Conservation (phyloP, 768 basidiomycete species). For the Termitomyces sp. region DNA sequence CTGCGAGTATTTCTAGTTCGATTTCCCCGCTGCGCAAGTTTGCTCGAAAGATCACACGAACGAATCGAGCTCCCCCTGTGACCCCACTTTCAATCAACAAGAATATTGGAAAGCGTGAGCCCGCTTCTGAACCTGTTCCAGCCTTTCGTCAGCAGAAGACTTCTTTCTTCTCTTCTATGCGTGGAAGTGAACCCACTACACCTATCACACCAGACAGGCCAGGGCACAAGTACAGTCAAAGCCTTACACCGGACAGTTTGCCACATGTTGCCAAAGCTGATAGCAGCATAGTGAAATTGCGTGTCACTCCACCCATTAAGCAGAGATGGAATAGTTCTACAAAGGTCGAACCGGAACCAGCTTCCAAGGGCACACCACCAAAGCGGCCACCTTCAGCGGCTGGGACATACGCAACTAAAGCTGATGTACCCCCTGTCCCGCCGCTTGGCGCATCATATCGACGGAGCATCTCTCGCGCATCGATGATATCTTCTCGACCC, state of each 20-base stretch:
- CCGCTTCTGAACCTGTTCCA: slow-evolving; percentile 51
- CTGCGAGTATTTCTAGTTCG: slow-evolving; percentile 59
- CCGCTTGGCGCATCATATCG: slow-evolving; percentile 43
- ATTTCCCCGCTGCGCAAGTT: slow-evolving; percentile 80
- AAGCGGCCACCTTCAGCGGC: slow-evolving; percentile 45
- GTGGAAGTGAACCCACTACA: slow-evolving; percentile 34
- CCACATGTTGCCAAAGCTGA: slow-evolving; percentile 38
- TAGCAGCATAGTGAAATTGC: slow-evolving; percentile 35
- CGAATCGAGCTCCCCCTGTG: slow-evolving; percentile 28
- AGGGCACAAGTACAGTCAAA: slow-evolving; percentile 64
- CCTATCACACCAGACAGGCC: slow-evolving; percentile 53
- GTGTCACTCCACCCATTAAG: slow-evolving; percentile 22
- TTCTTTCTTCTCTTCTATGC: slow-evolving; percentile 52
- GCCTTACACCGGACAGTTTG: slow-evolving; percentile 66
- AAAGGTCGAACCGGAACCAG: slow-evolving; percentile 52
- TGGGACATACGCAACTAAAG: slow-evolving; percentile 28
- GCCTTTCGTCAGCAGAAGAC: slow-evolving; percentile 50
- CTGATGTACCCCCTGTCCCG: slow-evolving; percentile 41
- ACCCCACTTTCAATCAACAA: slow-evolving; percentile 46
- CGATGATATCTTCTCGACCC: slow-evolving; percentile 72
- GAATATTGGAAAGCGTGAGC: slow-evolving; percentile 28
- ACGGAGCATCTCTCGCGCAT: slow-evolving; percentile 66
- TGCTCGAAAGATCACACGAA: slow-evolving; percentile 62
- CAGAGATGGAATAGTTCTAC: slow-evolving; percentile 82
- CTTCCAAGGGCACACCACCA: slow-evolving; percentile 44